Percentiles rank a stretch among this genome's conserved stretches.
phyloP scores from a whole-genome alignment of 257 asterid genomes.

The Phtheirospermum japonicum region DNA sequence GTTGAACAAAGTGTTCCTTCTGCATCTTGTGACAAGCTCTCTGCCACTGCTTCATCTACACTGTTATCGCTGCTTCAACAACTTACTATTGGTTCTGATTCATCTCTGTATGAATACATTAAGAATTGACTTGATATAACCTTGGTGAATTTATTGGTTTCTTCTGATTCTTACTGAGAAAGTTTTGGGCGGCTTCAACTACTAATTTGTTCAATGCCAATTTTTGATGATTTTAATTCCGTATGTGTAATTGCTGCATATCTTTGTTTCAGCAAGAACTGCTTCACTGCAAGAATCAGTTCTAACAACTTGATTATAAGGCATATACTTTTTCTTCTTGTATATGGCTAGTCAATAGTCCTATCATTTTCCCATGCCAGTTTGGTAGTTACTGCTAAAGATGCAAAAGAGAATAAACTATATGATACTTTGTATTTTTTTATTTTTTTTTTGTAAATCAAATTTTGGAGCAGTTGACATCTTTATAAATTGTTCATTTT shows the following conservation, averaged over 20 bases:
- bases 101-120: slow-evolving; percentile 69
- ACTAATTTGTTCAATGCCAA: too few species aligned
- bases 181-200: too few species aligned
- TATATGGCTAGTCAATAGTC: neutral
- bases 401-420: neutral
- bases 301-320: neutral
- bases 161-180: too few species aligned
- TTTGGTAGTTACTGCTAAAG: neutral
- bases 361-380: neutral
- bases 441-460: neutral
- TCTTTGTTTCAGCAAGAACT: neutral
- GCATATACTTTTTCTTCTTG: neutral
- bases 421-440: neutral
- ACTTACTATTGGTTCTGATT: slow-evolving; percentile 66
- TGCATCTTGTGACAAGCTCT: slow-evolving; percentile 38
- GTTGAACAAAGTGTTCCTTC: slow-evolving; percentile 57
- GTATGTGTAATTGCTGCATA: neutral
- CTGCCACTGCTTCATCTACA: slow-evolving; percentile 42
- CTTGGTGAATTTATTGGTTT: slow-evolving; percentile 3
- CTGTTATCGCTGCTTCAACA: slow-evolving; percentile 62
- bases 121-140: slow-evolving; percentile 46
- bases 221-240: too few species aligned
- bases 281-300: slow-evolving; percentile 1
- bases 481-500: neutral
- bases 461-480: neutral